These are phyloP conservation scores for Macrolepiota fuliginosa DNA, from an alignment of 768 basidiomycete species.

Conservation along the genomic window DNA sequence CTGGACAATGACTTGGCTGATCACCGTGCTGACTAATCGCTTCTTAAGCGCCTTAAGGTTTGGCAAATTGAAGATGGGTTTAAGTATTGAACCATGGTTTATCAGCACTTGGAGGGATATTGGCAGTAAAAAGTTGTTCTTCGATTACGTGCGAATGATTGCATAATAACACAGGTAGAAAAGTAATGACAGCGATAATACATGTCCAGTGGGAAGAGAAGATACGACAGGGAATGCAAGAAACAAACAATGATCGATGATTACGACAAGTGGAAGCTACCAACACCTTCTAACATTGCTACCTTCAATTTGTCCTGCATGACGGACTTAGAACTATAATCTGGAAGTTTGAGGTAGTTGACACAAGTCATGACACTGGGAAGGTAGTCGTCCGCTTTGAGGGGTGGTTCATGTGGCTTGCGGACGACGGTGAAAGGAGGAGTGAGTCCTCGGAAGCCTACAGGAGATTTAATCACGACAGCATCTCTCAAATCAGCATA, in stretches of 20 bases:
- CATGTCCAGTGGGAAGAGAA: constrained; percentile 12
- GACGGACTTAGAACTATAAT: constrained; percentile 85
- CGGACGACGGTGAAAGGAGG: constrained; percentile 95
- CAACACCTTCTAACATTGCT: constrained; percentile 92
- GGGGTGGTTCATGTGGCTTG: constrained; percentile 90
- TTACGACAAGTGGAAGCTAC: constrained; percentile 97
- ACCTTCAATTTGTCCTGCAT: constrained; percentile 80
- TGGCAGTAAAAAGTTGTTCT: not conserved
- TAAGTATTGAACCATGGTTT: not conserved
- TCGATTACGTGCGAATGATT: constrained; percentile 3
- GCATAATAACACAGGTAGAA: constrained; percentile 3
- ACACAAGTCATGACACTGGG: constrained; percentile 99
- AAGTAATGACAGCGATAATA: constrained; percentile 5
- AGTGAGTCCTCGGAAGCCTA: constrained; percentile 92
- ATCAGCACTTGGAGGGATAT: not conserved
- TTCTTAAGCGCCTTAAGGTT: not conserved
- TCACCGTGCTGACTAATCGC: not conserved
- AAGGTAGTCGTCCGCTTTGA: constrained; percentile 90
- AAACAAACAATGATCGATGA: constrained; percentile 13
- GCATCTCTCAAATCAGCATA: not conserved
- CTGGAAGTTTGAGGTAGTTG: constrained; percentile 93
- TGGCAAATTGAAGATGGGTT: not conserved
- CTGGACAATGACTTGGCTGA: not conserved
- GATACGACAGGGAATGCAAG: constrained; percentile 8
- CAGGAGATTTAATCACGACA: not conserved